A percentile compares a stretch with the other conserved stretches of the same genome.
Conservation (phyloP, 805 yeast species). For the Saturnispora gosingensis region DNA sequence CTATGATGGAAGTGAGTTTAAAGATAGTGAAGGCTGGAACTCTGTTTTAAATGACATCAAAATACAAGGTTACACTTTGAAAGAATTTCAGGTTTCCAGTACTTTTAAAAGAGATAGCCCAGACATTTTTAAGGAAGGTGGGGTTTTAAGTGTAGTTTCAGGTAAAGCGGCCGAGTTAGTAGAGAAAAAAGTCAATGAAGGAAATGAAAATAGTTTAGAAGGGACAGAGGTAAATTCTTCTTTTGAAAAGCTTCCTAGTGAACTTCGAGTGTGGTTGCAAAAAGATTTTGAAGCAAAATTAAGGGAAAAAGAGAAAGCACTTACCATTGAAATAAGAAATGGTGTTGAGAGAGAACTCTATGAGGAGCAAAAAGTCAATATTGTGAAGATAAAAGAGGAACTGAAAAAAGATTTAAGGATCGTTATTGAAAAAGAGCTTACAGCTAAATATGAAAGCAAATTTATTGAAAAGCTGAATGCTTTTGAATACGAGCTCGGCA, state of each 20-base stretch:
- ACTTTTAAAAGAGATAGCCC: neutral
- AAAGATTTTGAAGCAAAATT: neutral
- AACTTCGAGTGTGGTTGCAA: neutral
- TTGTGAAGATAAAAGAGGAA: neutral
- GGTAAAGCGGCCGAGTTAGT: neutral
- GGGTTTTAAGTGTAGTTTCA: neutral
- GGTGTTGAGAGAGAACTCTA: neutral
- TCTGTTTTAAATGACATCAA: neutral
- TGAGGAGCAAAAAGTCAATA: neutral
- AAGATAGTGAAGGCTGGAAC: constrained; percentile 9
- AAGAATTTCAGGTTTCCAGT: neutral
- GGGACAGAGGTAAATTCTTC: neutral
- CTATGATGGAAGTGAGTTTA: constrained; percentile 2
- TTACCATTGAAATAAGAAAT: neutral
- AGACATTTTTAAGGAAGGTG: neutral
- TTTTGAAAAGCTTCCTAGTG: constrained; percentile 1
- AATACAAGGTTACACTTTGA: neutral
- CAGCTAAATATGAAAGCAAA: neutral
- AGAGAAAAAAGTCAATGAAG: neutral
- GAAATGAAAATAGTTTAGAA: neutral
- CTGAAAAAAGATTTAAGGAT: neutral
- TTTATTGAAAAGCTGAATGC: neutral
- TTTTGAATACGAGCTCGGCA: neutral
- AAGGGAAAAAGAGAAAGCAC: neutral
- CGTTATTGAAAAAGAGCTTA: neutral